Conservation (phyloP, 768 basidiomycete species). For the Tephrocybe rancida region DNA sequence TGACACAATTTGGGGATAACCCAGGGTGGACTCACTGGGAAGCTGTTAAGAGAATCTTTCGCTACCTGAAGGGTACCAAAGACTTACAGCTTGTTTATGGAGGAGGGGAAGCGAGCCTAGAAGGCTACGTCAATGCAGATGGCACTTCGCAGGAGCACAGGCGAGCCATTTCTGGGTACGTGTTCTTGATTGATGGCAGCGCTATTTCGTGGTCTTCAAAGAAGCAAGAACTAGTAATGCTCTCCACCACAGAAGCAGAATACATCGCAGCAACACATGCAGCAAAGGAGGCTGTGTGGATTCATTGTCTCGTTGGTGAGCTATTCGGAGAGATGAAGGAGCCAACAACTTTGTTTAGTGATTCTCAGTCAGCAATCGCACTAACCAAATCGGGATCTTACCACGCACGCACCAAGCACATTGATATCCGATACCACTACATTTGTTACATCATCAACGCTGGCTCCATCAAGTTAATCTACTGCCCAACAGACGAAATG, state of each 20-base stretch:
- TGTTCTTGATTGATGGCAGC: conserved; percentile 27
- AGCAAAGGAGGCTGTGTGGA: conserved; percentile 33
- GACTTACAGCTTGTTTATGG: conserved; percentile 22
- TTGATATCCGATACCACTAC: conserved; percentile 20
- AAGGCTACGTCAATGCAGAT: conserved; percentile 9
- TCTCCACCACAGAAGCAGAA: conserved; percentile 19
- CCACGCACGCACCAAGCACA: conserved; percentile 2
- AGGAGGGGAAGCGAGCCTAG: conserved; percentile 15
- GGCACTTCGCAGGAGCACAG: conserved; percentile 20
- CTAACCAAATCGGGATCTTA: conserved; percentile 2
- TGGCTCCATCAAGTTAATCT: conserved; percentile 20
- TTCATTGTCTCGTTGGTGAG: conserved; percentile 19
- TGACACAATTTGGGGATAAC: conserved; percentile 5
- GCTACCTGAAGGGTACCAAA: conserved; percentile 26
- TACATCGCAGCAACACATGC: conserved; percentile 31
- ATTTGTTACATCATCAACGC: conserved; percentile 21
- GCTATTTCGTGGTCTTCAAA: conserved; percentile 35
- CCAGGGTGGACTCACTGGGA: conserved; percentile 21
- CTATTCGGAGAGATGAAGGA: conserved; percentile 14
- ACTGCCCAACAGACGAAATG: conserved; percentile 28
- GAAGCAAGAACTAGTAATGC: conserved; percentile 21
- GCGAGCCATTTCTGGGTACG: conserved; percentile 33
- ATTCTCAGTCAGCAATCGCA: conserved; percentile 11
- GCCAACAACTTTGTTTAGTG: conserved; percentile 1
- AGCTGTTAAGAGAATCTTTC: conserved; percentile 8